These are phyloP conservation scores for Secale cereale DNA, from an alignment of 176 grass and related monocot species.

Conservation along the genomic window DNA sequence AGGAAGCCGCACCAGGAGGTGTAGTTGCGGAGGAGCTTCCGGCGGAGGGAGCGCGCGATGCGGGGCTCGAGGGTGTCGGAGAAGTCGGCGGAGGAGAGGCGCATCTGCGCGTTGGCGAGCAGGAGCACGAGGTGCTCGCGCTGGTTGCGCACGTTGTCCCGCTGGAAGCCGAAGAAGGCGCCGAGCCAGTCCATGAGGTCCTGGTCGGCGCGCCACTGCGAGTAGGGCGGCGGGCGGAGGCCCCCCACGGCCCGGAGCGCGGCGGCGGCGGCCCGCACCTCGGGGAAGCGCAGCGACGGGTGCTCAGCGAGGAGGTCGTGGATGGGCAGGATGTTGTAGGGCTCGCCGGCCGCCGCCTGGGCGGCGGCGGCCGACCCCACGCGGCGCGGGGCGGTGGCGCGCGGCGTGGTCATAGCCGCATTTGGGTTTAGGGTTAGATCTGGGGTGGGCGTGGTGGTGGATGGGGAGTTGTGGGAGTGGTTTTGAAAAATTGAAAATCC, in stretches of 20 bases:
- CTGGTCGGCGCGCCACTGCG: slow-evolving; percentile 49
- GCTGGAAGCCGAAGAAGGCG: slow-evolving; percentile 91
- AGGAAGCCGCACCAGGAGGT: slow-evolving; percentile 81
- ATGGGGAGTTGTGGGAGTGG: slow-evolving; percentile 15
- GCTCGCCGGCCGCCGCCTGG: slow-evolving; percentile 17
- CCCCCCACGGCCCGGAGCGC: slow-evolving; percentile 57
- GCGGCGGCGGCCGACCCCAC: not conserved
- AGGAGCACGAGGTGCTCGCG: slow-evolving; percentile 95
- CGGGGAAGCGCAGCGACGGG: slow-evolving; percentile 77
- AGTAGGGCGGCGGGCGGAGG: slow-evolving; percentile 52
- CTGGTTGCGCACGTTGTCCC: slow-evolving; percentile 91
- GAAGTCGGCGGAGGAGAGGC: slow-evolving; percentile 60
- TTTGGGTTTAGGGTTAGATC: slow-evolving; percentile 51
- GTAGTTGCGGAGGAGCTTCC: slow-evolving; percentile 93
- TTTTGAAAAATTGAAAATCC: slow-evolving; percentile 52
- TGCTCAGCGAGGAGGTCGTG: slow-evolving; percentile 85
- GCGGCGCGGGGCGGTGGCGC: slow-evolving; percentile 17
- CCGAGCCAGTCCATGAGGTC: slow-evolving; percentile 96
- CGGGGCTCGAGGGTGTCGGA: slow-evolving; percentile 53
- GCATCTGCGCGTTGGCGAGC: slow-evolving; percentile 95
- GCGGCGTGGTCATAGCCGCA: slow-evolving; percentile 60
- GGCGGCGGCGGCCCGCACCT: slow-evolving; percentile 77
- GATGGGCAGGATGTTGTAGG: slow-evolving; percentile 94
- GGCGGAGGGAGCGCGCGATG: slow-evolving; percentile 53
- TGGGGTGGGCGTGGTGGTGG: not conserved